Percentiles rank a stretch among this genome's conserved stretches.
phyloP scores from a whole-genome alignment of 148 eudicot species.

The Chenopodium suecicum region DNA sequence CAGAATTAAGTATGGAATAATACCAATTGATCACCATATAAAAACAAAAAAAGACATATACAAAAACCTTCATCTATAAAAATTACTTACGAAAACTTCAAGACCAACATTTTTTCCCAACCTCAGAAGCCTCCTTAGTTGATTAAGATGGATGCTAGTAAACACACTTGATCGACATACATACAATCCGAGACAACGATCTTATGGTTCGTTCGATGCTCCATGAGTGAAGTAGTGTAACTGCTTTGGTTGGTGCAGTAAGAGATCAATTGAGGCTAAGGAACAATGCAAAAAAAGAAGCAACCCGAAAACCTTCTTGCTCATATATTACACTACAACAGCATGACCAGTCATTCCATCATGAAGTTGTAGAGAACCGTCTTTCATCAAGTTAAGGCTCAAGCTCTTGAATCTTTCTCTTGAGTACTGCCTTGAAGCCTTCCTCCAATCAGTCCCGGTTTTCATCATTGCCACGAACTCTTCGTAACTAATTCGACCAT shows the following conservation, averaged over 20 bases:
- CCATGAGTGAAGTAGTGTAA: neutral
- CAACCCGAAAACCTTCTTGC: neutral
- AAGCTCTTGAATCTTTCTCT: conserved; percentile 83
- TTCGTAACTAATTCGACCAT: conserved; percentile 73
- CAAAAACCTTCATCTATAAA: neutral
- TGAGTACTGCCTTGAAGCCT: conserved; percentile 89
- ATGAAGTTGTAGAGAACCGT: conserved; percentile 77
- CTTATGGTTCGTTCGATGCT: neutral
- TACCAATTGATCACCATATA: conserved; percentile 14
- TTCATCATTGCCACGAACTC: conserved; percentile 96
- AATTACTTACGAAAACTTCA: neutral
- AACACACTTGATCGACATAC: neutral
- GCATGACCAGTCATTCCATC: conserved; percentile 67
- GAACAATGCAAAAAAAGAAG: neutral
- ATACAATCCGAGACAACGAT: neutral
- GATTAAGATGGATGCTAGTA: neutral
- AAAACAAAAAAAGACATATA: conserved; percentile 9
- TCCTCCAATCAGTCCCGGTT: conserved; percentile 93
- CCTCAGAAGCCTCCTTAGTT: neutral
- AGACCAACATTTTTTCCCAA: neutral
- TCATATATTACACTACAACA: conserved; percentile 42
- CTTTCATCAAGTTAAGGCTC: conserved; percentile 80
- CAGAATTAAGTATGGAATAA: conserved; percentile 15
- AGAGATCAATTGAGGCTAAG: neutral
- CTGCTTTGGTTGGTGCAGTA: neutral